Conservation (phyloP, 768 basidiomycete species). For the Xerocomellus amylosporus region DNA sequence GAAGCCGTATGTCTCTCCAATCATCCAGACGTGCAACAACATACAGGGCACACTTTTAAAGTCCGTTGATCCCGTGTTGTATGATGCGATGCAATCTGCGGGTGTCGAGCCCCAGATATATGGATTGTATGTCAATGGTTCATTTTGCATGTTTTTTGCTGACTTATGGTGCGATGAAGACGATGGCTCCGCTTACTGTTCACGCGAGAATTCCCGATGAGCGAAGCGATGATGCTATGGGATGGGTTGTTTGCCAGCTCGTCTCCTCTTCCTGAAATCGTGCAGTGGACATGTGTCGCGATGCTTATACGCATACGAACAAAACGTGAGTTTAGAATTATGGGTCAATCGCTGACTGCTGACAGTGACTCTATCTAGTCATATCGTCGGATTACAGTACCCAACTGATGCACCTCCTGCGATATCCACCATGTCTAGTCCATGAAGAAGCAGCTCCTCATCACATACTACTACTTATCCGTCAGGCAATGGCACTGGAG, state of each 20-base stretch:
- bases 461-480: conserved; percentile 68
- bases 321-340: conserved; percentile 54
- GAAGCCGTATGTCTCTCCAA: conserved; percentile 75
- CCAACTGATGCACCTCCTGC: conserved; percentile 79
- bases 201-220: conserved; percentile 85
- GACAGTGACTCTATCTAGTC: conserved; percentile 46
- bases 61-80: conserved; percentile 76
- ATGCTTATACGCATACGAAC: conserved; percentile 96
- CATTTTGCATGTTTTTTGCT: conserved; percentile 9
- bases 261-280: conserved; percentile 68
- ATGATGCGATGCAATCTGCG: conserved; percentile 67
- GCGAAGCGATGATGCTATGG: conserved; percentile 87
- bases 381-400: conserved; percentile 83
- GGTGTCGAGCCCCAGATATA: conserved; percentile 97
- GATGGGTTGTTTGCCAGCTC: conserved; percentile 89
- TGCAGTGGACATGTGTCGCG: conserved; percentile 86
- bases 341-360: conserved; percentile 2
- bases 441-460: conserved; percentile 42
- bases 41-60: conserved; percentile 75
- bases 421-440: conserved; percentile 61
- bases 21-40: conserved; percentile 76
- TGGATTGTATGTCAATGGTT: conserved; percentile 68
- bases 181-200: conserved; percentile 94
- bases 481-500: conserved; percentile 79
- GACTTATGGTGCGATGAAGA: conserved; percentile 38